Evolutionary conservation across 179 eudicot species (phyloP).

Genomic region (Actinidia polygama): DNA sequence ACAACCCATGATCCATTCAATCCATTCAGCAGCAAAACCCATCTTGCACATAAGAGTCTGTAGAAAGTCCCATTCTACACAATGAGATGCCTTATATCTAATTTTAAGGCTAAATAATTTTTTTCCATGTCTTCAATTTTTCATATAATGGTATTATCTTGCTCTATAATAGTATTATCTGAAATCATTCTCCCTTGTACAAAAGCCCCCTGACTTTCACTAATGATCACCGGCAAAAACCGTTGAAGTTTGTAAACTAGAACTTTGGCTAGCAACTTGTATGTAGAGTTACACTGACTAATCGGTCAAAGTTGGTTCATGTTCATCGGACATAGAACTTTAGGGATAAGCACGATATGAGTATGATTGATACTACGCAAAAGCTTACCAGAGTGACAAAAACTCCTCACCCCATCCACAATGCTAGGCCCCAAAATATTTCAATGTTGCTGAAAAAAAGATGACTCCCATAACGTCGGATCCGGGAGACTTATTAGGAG

Average conservation of each 20-base stretch:
- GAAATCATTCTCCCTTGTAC: not conserved
- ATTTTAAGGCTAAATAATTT: not conserved
- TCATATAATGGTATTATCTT: not conserved
- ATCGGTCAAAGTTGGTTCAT: not conserved
- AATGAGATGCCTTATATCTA: not conserved
- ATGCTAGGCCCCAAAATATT: not conserved
- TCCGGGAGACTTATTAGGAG: too few species aligned
- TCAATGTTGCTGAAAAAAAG: not conserved
- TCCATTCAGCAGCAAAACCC: not conserved
- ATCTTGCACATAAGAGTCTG: not conserved
- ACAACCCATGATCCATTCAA: not conserved
- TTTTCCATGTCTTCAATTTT: not conserved
- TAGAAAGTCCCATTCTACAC: not conserved
- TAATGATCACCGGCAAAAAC: not conserved
- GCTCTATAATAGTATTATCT: not conserved
- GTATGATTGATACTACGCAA: not conserved
- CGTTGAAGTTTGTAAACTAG: not conserved
- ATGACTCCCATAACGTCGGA: too few species aligned
- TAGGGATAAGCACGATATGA: not conserved
- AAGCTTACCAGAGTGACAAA: not conserved
- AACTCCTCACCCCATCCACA: not conserved
- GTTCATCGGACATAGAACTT: not conserved
- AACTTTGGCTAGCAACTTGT: not conserved
- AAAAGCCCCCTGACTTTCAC: not conserved
- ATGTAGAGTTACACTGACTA: not conserved